Percentiles rank a stretch among this genome's conserved stretches.
These are phyloP conservation scores for Physcia stellaris DNA, from an alignment of 495 filamentous ascomycete species.

Conservation along the genomic window DNA sequence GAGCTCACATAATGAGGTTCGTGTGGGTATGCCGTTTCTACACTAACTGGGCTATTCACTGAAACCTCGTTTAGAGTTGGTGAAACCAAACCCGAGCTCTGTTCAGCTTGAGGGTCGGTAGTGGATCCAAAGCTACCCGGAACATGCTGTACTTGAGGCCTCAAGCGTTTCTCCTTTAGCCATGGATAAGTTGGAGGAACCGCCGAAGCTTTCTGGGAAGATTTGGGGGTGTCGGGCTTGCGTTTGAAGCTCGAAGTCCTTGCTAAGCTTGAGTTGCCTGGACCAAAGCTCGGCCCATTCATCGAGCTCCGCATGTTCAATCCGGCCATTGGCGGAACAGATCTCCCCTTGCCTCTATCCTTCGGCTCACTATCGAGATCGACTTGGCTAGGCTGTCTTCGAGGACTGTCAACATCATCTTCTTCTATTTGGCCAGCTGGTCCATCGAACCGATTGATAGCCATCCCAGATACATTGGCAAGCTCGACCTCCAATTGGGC, in stretches of 20 bases:
- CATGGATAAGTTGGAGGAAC: conserved; percentile 3
- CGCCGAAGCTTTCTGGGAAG: background rate
- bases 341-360: background rate
- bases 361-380: conserved; percentile 4
- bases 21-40: background rate
- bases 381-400: conserved; percentile 9
- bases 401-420: background rate
- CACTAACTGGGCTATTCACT: background rate
- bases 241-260: background rate
- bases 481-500: background rate
- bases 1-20: background rate
- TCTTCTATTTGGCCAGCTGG: conserved; percentile 10
- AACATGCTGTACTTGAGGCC: conserved; percentile 6
- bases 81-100: background rate
- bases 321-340: conserved; percentile 5
- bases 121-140: conserved; percentile 15
- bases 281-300: background rate
- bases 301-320: background rate
- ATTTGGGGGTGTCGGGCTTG: background rate
- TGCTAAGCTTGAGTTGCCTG: background rate
- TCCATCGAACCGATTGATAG: conserved; percentile 15
- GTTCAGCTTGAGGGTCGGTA: background rate
- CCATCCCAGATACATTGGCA: too few species aligned
- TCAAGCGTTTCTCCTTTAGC: conserved; percentile 3
- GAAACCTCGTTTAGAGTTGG: background rate